Evolutionary conservation across 495 filamentous ascomycete genomes (phyloP).

Genomic region (Entonaema liquescens): DNA sequence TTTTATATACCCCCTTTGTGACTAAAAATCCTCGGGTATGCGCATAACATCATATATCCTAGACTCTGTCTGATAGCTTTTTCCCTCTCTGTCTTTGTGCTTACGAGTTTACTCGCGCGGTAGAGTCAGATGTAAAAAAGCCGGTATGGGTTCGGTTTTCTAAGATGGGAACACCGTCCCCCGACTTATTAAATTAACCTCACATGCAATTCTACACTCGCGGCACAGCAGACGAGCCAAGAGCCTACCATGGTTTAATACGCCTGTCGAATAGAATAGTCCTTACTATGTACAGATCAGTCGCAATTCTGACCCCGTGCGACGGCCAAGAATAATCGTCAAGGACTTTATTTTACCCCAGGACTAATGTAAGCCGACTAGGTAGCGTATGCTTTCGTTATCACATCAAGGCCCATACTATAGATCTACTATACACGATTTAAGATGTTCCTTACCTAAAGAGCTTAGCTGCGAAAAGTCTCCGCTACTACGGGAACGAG

Average conservation of each 20-base stretch:
- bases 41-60: background rate
- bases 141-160: conserved; percentile 17
- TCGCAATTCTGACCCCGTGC: background rate
- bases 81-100: conserved; percentile 3
- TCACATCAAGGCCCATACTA: background rate
- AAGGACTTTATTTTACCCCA: background rate
- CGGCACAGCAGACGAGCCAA: conserved; percentile 23
- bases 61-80: conserved; percentile 10
- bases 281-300: background rate
- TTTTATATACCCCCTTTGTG: background rate
- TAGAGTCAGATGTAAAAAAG: background rate
- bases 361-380: background rate
- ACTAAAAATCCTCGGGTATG: background rate
- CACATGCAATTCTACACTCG: conserved; percentile 9
- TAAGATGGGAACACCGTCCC: background rate
- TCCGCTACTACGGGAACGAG: conserved; percentile 32
- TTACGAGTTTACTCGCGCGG: background rate
- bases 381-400: background rate
- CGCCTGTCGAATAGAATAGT: background rate
- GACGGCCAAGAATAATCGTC: background rate
- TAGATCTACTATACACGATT: background rate
- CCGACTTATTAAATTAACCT: conserved; percentile 17
- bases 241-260: conserved; percentile 7
- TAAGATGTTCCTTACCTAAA: conserved; percentile 8
- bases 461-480: conserved; percentile 26